phyloP scores from a whole-genome alignment of 2,329 filamentous ascomycete genomes.

The Colletotrichum kahawae region DNA sequence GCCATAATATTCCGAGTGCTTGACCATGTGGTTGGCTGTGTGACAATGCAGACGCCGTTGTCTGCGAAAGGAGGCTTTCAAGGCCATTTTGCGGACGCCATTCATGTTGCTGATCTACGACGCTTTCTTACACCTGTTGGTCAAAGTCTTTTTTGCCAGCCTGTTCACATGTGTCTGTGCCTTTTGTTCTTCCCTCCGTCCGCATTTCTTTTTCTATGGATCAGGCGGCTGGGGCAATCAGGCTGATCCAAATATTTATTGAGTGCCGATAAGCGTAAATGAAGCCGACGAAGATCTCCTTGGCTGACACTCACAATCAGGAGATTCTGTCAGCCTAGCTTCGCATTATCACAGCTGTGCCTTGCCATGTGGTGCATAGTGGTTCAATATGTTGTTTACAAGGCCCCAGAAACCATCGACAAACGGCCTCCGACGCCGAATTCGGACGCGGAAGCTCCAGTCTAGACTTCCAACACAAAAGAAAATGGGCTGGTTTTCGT shows the following conservation, averaged over 20 bases:
- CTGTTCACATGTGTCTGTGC: accelerated
- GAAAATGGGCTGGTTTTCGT: not conserved
- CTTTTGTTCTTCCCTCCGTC: not conserved
- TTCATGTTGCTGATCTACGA: not conserved
- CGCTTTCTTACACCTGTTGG: not conserved
- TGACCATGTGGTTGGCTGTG: not conserved
- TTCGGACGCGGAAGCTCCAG: not conserved
- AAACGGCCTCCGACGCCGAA: not conserved
- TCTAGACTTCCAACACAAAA: accelerated
- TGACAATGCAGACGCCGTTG: not conserved
- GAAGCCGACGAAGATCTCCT: not conserved
- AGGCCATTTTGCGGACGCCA: accelerated
- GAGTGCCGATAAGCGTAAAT: not conserved
- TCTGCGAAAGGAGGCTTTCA: not conserved
- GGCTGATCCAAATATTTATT: not conserved
- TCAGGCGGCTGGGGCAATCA: not conserved
- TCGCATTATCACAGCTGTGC: not conserved
- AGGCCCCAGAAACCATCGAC: not conserved
- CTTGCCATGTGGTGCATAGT: not conserved
- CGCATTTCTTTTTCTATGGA: not conserved
- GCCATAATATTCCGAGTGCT: not conserved
- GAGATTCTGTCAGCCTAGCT: not conserved
- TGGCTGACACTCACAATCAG: not conserved
- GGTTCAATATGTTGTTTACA: not conserved
- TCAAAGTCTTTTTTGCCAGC: not conserved